phyloP scores from a whole-genome alignment of 768 basidiomycete genomes.

The Exidia glandulosa region DNA sequence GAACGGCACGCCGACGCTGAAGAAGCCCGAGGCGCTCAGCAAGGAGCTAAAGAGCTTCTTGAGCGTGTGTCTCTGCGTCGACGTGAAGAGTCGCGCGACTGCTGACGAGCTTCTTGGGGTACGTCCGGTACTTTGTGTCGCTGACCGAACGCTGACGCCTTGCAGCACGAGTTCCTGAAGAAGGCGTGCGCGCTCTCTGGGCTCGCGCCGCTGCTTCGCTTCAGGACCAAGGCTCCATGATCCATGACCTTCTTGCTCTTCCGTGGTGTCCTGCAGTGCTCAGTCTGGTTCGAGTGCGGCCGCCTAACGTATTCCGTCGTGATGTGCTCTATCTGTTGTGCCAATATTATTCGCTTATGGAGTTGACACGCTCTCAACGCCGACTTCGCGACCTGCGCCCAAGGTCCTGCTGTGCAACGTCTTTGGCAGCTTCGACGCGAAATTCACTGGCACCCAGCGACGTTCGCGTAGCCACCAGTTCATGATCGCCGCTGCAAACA shows the following conservation, averaged over 20 bases:
- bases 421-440: no score
- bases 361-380: no score
- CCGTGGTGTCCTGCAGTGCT: neutral
- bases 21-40: constrained; percentile 87
- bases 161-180: constrained; percentile 89
- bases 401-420: no score
- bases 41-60: constrained; percentile 91
- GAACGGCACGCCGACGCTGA: constrained; percentile 95
- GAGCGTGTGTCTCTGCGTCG: constrained; percentile 96
- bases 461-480: no score
- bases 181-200: constrained; percentile 77
- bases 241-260: no score
- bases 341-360: neutral
- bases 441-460: no score
- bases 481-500: no score
- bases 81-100: constrained; percentile 86
- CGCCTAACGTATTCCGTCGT: neutral
- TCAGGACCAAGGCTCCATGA: constrained; percentile 34
- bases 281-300: no score
- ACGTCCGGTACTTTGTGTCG: constrained; percentile 18
- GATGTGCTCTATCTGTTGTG: neutral
- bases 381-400: no score
- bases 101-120: constrained; percentile 76
- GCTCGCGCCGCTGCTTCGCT: constrained; percentile 76
- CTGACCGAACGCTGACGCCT: constrained; percentile 4